Conservation (phyloP, 2,329 filamentous ascomycete genomes). For the Colletotrichum sp. region DNA sequence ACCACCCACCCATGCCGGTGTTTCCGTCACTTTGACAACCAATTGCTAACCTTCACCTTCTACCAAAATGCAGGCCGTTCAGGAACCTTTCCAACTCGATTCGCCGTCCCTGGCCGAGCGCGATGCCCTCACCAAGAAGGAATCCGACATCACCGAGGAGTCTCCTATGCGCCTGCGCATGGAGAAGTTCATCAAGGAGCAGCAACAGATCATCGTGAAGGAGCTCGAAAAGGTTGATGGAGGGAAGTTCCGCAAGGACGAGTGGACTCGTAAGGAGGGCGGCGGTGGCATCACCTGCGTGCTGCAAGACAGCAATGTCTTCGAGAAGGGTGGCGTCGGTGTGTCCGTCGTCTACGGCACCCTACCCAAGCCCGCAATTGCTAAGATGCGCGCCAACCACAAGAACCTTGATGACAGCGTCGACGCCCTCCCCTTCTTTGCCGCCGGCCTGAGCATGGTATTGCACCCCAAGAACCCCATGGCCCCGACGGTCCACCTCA, state of each 20-base stretch:
- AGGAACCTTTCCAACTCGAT: conserved; percentile 58
- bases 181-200: conserved; percentile 94
- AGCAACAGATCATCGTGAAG: conserved; percentile 86
- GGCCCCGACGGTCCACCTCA: conserved; percentile 96
- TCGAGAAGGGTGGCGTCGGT: conserved; percentile 97
- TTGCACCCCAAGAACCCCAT: conserved; percentile 94
- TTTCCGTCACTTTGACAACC: neutral
- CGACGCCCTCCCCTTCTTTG: conserved; percentile 92
- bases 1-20: neutral
- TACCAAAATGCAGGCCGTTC: conserved; percentile 38
- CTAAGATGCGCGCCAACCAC: conserved; percentile 94
- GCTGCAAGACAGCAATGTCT: conserved; percentile 93
- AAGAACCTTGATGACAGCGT: conserved; percentile 81
- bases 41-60: conserved; percentile 7
- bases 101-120: conserved; percentile 79
- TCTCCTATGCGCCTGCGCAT: conserved; percentile 98
- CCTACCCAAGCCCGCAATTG: conserved; percentile 84
- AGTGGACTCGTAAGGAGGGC: conserved; percentile 86
- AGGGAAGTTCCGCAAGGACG: conserved; percentile 80
- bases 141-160: conserved; percentile 73
- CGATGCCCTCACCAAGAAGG: conserved; percentile 81
- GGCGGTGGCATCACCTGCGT: conserved; percentile 95
- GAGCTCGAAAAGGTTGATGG: conserved; percentile 87
- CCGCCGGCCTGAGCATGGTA: conserved; percentile 90
- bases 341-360: conserved; percentile 94